phyloP scores from a whole-genome alignment of 495 filamentous ascomycete species.

The Talaromyces nanjingensis region DNA sequence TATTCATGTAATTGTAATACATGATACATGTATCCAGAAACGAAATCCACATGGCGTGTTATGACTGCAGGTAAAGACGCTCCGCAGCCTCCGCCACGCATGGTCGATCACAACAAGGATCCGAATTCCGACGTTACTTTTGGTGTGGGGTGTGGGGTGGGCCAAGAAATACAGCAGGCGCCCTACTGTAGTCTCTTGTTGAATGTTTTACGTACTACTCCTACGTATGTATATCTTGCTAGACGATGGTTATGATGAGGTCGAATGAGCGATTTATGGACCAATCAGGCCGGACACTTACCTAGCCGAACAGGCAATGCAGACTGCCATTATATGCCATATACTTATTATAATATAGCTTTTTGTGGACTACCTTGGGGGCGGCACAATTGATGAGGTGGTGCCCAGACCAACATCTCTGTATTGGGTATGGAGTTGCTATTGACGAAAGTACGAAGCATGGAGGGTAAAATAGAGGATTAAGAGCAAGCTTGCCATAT shows the following conservation, averaged over 20 bases:
- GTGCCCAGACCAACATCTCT: background rate
- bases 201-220: background rate
- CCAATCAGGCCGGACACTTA: background rate
- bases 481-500: background rate
- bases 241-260: background rate
- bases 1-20: background rate
- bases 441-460: background rate
- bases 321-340: background rate
- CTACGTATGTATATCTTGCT: background rate
- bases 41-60: background rate
- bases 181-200: background rate
- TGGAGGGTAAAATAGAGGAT: background rate
- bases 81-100: background rate
- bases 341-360: too few relatives aligned
- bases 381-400: background rate
- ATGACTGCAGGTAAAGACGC: background rate
- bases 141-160: background rate
- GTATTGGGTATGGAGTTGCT: background rate
- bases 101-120: background rate
- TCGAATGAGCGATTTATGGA: background rate
- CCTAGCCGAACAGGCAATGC: background rate
- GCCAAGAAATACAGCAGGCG: background rate
- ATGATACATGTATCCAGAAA: background rate
- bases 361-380: background rate
- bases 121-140: background rate